Conservation (phyloP, 2,329 filamentous ascomycete genomes). For the Colletotrichum limetticola region DNA sequence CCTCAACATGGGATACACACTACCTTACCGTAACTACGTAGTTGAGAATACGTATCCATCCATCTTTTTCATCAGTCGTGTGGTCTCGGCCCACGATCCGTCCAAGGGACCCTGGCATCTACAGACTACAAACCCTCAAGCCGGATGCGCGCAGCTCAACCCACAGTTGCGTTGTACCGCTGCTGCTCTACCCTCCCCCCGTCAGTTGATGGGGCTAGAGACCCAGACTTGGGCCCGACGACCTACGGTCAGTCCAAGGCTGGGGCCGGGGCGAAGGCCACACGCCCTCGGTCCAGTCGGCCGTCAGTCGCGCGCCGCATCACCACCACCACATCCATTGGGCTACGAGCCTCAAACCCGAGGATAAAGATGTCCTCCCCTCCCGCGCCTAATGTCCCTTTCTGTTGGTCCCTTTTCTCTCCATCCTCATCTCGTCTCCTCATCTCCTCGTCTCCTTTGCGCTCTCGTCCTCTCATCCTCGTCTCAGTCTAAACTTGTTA, state of each 20-base stretch:
- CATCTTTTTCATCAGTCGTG: not conserved
- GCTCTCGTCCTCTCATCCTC: constrained; percentile 16
- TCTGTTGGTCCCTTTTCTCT: constrained; percentile 29
- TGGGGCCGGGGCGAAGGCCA: constrained; percentile 2
- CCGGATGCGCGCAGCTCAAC: constrained; percentile 17
- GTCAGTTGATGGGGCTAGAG: not conserved
- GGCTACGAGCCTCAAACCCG: constrained; percentile 28
- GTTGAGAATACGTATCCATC: not conserved
- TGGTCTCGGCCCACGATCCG: constrained; percentile 25
- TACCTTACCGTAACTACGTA: not conserved
- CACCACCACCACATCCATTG: constrained; percentile 35
- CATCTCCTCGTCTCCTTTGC: not conserved
- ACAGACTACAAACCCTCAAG: constrained; percentile 2
- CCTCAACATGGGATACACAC: not conserved
- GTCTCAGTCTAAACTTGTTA: not conserved
- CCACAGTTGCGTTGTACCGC: constrained; percentile 29
- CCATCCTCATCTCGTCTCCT: constrained; percentile 23
- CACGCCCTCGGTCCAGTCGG: not conserved
- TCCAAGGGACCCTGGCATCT: constrained; percentile 18
- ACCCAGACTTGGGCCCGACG: constrained; percentile 13
- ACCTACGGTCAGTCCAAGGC: constrained; percentile 16
- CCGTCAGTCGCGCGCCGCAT: constrained; percentile 35
- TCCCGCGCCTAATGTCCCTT: constrained; percentile 27
- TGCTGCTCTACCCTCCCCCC: too few relatives aligned
- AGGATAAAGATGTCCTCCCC: constrained; percentile 36